Base-by-base conservation (phyloP, 1,139 yeast genomes). In the Debaryomycetaceae sp. region DNA sequence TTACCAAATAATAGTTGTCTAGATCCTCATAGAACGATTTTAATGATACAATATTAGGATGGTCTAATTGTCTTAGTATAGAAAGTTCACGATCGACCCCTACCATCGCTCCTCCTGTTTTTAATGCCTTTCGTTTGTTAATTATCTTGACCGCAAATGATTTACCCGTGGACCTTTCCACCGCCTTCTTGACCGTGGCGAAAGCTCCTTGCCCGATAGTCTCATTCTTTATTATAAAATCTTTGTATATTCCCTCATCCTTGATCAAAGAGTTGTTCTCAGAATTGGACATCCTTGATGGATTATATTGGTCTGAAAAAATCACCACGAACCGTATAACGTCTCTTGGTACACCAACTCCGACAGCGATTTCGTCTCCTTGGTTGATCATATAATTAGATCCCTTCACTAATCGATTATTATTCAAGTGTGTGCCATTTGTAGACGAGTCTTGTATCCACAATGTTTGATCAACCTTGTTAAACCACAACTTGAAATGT, bases 151-250 rank as follows among this genome's bases (percentile, higher is more conserved):
- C 96, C 0, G 99, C 99, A 62, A 72, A 90, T 2, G 90, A 77
- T 52, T 85, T 81, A 8, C 98, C 97, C 0, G 96, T 83, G 6
- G 81, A 65, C 47, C 97, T 75, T 56, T 90, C 95, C 0, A 91
- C 81, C 2, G 95, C 97, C 60, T 88, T 88, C 54, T 89, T 85
- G 20, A 93, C 99, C 1, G 91, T 86, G 4, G 98, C 98, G 75
- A 93, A 93, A 5, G 98, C 98, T 6, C 99, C 99, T 55, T 88
- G 95, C 1, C 99, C 99, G 3, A 93, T 85, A 5, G 87, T 83
- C 55, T 87, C 96, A 59, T 83, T 85, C 49, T 87, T 82, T 30
- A 93, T 80, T 13, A 87, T 86, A 61, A 83, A 93, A 55, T 85
- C 87, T 47, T 80, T 81, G 58, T 79, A 78, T 14, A 93, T 85